Base-by-base conservation (phyloP, 2,329 filamentous ascomycete species). In the Colletotrichum noveboracense region DNA sequence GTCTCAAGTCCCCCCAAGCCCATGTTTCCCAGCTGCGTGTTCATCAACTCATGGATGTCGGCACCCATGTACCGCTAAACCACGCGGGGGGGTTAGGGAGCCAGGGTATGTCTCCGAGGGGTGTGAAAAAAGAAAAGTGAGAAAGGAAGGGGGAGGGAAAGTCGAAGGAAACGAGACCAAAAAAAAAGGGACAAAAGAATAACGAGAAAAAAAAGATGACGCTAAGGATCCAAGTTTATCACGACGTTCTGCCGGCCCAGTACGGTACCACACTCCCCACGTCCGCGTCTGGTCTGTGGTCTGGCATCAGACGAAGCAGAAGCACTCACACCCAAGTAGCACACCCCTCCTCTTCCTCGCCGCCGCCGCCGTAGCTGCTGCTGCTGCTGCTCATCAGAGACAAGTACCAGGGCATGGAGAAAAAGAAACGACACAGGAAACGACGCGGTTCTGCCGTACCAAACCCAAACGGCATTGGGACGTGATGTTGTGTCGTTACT, bases 381-480 rank as follows among this genome's bases (percentile, higher is more conserved):
- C 65, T 67, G 36, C 36, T 43, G 70, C 73, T 69, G 62, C 58
- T 71, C 70, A 73, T 75, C 74, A 76, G 71, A 77, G 69, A 80
- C 80, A 77, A 74, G 71, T 76, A 76, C 74, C 60, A 76, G 77
- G 77, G 64, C 64, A 76, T 66, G 66, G 66, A 74, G 65, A 77
- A 75, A 76, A 77, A 75, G 77, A 74, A 77, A 79, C 66, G 58
- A 67, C 56, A 70, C 74, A 76, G 68, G 70, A 77, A 76, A 75
- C 34, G 36, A 76, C 60, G 66, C 43, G 55, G 66, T 75, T 52
- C 74, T 74, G 66, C 71, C 74, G 74, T 76, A 56, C 71, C 72
- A 76, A 74, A 70, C 74, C 74, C 74, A 76, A 76, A 70, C 61
- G 74, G 71, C 67, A 61, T 62, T 75, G 70, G 74, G 60, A 70